phyloP scores from a whole-genome alignment of 495 filamentous ascomycete genomes.

The Aspergillus saccharolyticus region DNA sequence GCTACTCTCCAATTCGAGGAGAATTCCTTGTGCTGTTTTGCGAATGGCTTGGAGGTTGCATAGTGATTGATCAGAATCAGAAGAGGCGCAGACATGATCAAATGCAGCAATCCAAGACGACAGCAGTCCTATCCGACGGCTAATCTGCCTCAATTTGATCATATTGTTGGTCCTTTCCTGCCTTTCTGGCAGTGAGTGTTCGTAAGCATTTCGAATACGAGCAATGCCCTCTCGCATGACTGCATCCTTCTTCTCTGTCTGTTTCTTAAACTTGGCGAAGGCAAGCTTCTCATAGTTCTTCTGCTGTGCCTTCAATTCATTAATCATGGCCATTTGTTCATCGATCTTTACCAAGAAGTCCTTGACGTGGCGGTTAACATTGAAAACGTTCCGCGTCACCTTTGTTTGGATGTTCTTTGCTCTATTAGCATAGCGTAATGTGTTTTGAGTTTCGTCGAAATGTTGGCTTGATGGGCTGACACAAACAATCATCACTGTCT shows the following conservation, averaged over 20 bases:
- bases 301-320: conserved; percentile 86
- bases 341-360: conserved; percentile 97
- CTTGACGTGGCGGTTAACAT: conserved; percentile 98
- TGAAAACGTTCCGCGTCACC: conserved; percentile 96
- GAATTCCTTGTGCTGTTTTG: conserved; percentile 80
- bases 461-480: conserved; percentile 95
- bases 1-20: conserved; percentile 82
- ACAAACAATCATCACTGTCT: conserved; percentile 99
- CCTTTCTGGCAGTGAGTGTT: conserved; percentile 72
- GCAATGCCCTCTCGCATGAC: conserved; percentile 76
- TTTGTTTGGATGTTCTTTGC: conserved; percentile 99
- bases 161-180: conserved; percentile 72
- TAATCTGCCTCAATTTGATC: conserved; percentile 79
- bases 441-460: conserved; percentile 99
- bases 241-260: conserved; percentile 73
- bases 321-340: conserved; percentile 88
- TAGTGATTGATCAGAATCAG: conserved; percentile 63
- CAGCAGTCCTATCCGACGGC: conserved; percentile 75
- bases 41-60: conserved; percentile 68
- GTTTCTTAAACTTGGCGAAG: conserved; percentile 85
- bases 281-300: conserved; percentile 83
- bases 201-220: conserved; percentile 77
- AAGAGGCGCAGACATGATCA: conserved; percentile 68
- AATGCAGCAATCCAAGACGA: conserved; percentile 92
- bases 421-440: conserved; percentile 91